Conservation (phyloP, 1,284 basidiomycete genomes). For the Meira nashicola region DNA sequence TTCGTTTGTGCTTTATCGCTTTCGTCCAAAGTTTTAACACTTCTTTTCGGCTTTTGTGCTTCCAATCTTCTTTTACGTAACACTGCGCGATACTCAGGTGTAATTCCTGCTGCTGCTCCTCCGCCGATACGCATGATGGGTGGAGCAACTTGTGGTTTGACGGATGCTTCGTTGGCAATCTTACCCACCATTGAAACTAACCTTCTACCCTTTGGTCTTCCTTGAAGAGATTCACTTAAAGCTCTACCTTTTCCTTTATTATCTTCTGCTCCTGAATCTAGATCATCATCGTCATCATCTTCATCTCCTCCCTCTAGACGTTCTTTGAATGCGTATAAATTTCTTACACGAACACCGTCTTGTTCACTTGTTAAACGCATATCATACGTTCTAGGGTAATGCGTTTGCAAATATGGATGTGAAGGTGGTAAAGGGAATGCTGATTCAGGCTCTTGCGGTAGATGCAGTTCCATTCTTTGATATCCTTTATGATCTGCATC, state of each 20-base stretch:
- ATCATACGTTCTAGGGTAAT: slow-evolving; percentile 36
- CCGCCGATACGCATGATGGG: not conserved
- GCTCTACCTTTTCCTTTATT: slow-evolving; percentile 1
- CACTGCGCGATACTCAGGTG: slow-evolving; percentile 55
- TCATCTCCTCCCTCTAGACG: slow-evolving; percentile 19
- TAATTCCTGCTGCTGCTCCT: slow-evolving; percentile 24
- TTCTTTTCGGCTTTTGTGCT: slow-evolving; percentile 54
- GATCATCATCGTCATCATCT: slow-evolving; percentile 20
- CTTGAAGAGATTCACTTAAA: slow-evolving; percentile 1
- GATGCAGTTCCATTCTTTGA: slow-evolving; percentile 45
- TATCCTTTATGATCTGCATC: slow-evolving; percentile 49
- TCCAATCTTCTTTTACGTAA: slow-evolving; percentile 54
- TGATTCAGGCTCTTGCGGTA: slow-evolving; percentile 34
- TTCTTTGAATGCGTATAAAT: slow-evolving; percentile 48
- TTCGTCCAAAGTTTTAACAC: slow-evolving; percentile 55
- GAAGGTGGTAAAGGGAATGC: slow-evolving; percentile 26
- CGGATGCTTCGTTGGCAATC: slow-evolving; percentile 44
- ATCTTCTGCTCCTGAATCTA: slow-evolving; percentile 11
- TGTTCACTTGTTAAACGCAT: slow-evolving; percentile 39
- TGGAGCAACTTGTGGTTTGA: slow-evolving; percentile 26
- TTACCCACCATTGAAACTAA: slow-evolving; percentile 27
- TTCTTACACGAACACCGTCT: slow-evolving; percentile 26
- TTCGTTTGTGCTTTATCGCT: slow-evolving; percentile 51
- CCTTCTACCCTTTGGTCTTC: not conserved
- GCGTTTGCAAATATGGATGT: slow-evolving; percentile 9